Evolutionary conservation across 768 basidiomycete species (phyloP), one percentile per base, ranked within the genome.

Genomic region (Steccherinum ochraceum): DNA sequence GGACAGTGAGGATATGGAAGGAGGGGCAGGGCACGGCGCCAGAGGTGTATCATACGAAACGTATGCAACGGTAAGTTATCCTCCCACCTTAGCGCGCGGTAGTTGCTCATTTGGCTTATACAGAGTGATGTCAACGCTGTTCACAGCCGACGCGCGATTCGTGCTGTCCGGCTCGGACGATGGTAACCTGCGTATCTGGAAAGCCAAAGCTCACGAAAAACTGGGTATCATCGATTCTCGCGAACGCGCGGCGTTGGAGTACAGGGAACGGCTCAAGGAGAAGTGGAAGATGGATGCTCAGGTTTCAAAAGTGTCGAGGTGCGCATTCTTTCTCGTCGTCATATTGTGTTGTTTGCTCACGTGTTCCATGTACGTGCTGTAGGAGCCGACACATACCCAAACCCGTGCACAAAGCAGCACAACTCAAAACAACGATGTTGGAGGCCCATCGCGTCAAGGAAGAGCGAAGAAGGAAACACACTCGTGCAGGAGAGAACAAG

Each of bases 1-100:
- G 94, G 42, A 97, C 94, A 2, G 77, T 97, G 42, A 75, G 94
- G 52, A 80, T 98, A 66, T 99, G 95, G 95, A 84, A 84, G 58
- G 84, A 91, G 58, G 90, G 87, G 23, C 80, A 76, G 40, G 93
- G 94, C 0, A 81, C 81, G 24, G 76, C 77, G 5, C 81, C 88
- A 13, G 95, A 98, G 64, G 86, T 93, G 5, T 99, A 98, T 63
- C 95, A 98, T 67, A 95, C 93, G 13, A 98, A 98, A 70, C 89
- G 96, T 42, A 99, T 99, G 96, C 96, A 98, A 67, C 80, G 93
- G 90, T 91, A 46, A 35, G 24, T 42, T 24, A 12, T 48, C 35
- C 19, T 27, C 11, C 13, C n/a, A n/a, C 35, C 13, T 24, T 24
- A 19, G 30, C 16, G 24, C n/a, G 24, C 19, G 30, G 30, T 35